Evolutionary conservation across 352 stramenopile genomes (phyloP).

Genomic region (Phytophthora citrophthora): DNA sequence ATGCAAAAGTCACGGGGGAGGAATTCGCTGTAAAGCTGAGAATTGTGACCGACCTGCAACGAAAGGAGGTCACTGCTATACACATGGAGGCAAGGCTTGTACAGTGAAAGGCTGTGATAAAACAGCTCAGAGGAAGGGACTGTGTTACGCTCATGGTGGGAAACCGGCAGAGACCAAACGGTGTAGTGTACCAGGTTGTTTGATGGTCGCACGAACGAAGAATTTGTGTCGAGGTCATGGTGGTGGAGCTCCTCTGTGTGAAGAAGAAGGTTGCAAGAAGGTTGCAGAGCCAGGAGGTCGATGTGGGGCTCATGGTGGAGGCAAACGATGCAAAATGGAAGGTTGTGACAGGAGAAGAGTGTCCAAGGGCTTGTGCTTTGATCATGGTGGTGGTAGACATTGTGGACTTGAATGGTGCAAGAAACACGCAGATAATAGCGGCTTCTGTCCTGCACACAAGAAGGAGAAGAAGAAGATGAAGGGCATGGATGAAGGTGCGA

Average conservation of each 20-base stretch:
- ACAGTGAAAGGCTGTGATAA: constrained; percentile 26
- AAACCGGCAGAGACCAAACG: constrained; percentile 24
- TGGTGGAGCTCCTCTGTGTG: constrained; percentile 19
- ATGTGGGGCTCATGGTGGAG: constrained; percentile 24
- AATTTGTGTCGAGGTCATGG: constrained; percentile 25
- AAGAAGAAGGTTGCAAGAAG: constrained; percentile 25
- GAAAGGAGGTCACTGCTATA: constrained; percentile 30
- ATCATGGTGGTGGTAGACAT: constrained; percentile 20
- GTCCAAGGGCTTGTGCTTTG: constrained; percentile 16
- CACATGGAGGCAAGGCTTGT: constrained; percentile 28
- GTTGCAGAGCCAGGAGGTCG: constrained; percentile 26
- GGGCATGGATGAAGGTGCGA: not conserved
- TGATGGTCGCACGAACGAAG: constrained; percentile 26
- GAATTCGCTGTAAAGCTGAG: constrained; percentile 28
- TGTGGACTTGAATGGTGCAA: constrained; percentile 25
- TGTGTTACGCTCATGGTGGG: constrained; percentile 34
- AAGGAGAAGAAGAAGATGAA: constrained; percentile 16
- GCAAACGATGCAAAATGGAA: constrained; percentile 23
- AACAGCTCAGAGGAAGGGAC: constrained; percentile 15
- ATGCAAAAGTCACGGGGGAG: constrained; percentile 33
- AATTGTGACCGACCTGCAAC: constrained; percentile 21
- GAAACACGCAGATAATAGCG: constrained; percentile 8
- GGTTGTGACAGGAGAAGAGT: constrained; percentile 23
- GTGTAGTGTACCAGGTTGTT: constrained; percentile 20
- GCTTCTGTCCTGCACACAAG: constrained; percentile 18